phyloP scores from a whole-genome alignment of 495 filamentous ascomycete species.

The Annulohypoxylon maeteangense region DNA sequence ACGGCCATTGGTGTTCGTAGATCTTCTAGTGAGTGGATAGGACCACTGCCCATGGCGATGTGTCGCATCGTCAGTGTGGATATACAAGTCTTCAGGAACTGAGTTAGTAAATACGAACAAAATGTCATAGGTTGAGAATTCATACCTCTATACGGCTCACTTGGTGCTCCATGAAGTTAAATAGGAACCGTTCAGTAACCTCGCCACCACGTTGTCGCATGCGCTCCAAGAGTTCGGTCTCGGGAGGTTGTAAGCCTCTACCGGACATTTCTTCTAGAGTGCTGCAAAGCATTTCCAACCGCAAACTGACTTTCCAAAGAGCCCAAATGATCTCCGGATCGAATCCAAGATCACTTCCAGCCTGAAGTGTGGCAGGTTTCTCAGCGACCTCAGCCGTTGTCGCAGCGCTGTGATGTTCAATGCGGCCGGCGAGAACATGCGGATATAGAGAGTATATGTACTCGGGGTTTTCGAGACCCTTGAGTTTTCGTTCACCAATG shows the following conservation, averaged over 20 bases:
- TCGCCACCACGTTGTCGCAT: constrained; percentile 87
- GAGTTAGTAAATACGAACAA: constrained; percentile 25
- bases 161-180: constrained; percentile 92
- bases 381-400: constrained; percentile 53
- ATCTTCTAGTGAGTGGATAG: constrained; percentile 54
- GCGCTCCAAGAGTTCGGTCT: constrained; percentile 81
- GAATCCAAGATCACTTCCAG: constrained; percentile 70
- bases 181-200: constrained; percentile 83
- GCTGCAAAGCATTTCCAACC: constrained; percentile 92
- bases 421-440: constrained; percentile 82
- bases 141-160: constrained; percentile 94
- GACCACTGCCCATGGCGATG: constrained; percentile 61
- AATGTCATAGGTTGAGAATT: constrained; percentile 18
- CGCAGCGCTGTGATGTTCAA: constrained; percentile 68
- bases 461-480: constrained; percentile 97
- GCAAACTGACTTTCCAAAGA: constrained; percentile 87
- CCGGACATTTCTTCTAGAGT: constrained; percentile 74
- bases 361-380: constrained; percentile 55
- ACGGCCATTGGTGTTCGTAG: constrained; percentile 62
- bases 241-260: constrained; percentile 72
- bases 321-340: constrained; percentile 87
- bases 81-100: constrained; percentile 64
- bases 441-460: constrained; percentile 94
- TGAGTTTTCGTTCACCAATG: constrained; percentile 91
- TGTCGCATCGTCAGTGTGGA: constrained; percentile 74